Conservation (phyloP, 129 eudicot species). For the Logfia minima region DNA sequence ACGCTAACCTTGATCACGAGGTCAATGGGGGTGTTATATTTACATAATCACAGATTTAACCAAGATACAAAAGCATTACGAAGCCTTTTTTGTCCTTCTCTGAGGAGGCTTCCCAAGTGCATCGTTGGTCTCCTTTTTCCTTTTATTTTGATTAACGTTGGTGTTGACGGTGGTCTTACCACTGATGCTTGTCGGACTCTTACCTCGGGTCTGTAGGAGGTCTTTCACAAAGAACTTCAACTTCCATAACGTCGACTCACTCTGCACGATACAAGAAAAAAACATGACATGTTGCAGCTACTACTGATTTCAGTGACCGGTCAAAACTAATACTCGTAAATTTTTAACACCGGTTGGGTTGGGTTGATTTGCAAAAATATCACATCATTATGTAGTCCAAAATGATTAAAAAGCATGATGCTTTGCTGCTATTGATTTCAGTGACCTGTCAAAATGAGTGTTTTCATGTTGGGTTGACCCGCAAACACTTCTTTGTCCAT, state of each 20-base stretch:
- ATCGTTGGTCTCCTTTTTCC: slow-evolving; percentile 48
- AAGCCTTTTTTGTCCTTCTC: slow-evolving; percentile 55
- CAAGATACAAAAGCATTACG: slow-evolving; percentile 15
- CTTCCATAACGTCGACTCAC: slow-evolving; percentile 78
- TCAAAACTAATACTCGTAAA: no score
- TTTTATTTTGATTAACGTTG: slow-evolving; percentile 41
- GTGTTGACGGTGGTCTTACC: slow-evolving; percentile 34
- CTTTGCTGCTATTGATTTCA: not conserved
- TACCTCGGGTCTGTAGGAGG: slow-evolving; percentile 44
- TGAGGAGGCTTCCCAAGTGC: slow-evolving; percentile 50
- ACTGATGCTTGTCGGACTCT: slow-evolving; percentile 42
- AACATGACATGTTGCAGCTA: not conserved
- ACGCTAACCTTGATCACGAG: slow-evolving; percentile 35
- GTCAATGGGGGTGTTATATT: slow-evolving; percentile 32
- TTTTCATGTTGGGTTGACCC: no score
- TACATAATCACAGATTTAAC: slow-evolving; percentile 44
- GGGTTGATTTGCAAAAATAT: no score
- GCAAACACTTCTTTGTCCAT: no score
- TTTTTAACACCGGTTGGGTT: not conserved
- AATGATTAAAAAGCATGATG: not conserved
- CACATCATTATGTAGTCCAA: no score
- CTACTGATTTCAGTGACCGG: not conserved
- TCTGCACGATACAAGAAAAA: slow-evolving; percentile 40
- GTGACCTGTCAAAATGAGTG: not conserved
- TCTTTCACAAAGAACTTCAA: slow-evolving; percentile 73